Evolutionary conservation across 2,329 filamentous ascomycete genomes (phyloP).

Genomic region (Colletotrichum sp.): DNA sequence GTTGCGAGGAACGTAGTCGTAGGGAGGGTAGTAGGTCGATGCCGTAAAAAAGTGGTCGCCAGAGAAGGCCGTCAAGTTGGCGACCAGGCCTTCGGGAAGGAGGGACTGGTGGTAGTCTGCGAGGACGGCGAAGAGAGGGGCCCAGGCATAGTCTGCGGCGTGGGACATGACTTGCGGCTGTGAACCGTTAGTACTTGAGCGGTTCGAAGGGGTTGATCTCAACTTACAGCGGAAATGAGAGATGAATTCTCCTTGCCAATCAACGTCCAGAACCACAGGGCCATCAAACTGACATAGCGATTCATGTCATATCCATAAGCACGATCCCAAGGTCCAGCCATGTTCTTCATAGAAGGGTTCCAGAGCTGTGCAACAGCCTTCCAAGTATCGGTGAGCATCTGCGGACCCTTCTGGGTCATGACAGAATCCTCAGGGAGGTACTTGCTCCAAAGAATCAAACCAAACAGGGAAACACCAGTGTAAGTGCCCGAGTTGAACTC

Average conservation of each 20-base stretch:
- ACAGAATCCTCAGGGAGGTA: constrained; percentile 60
- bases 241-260: constrained; percentile 52
- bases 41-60: constrained; percentile 58
- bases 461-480: constrained; percentile 64
- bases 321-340: constrained; percentile 70
- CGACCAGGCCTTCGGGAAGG: constrained; percentile 44
- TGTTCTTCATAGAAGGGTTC: constrained; percentile 63
- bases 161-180: constrained; percentile 62
- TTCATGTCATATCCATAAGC: constrained; percentile 70
- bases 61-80: constrained; percentile 49
- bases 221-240: constrained; percentile 34
- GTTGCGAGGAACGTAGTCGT: constrained; percentile 60
- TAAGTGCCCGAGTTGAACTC: constrained; percentile 70
- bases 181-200: background rate
- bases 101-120: constrained; percentile 53
- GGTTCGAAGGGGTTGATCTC: background rate
- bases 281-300: constrained; percentile 62
- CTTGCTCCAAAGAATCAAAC: constrained; percentile 62
- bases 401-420: constrained; percentile 54
- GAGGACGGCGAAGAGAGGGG: constrained; percentile 60
- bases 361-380: constrained; percentile 55
- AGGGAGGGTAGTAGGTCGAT: constrained; percentile 62
- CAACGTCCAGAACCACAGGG: constrained; percentile 63
- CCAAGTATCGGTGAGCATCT: constrained; percentile 61
- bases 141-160: constrained; percentile 62